Evolutionary conservation across 1,284 basidiomycete genomes (phyloP).

Genomic region (Butyriboletus appendiculatus): DNA sequence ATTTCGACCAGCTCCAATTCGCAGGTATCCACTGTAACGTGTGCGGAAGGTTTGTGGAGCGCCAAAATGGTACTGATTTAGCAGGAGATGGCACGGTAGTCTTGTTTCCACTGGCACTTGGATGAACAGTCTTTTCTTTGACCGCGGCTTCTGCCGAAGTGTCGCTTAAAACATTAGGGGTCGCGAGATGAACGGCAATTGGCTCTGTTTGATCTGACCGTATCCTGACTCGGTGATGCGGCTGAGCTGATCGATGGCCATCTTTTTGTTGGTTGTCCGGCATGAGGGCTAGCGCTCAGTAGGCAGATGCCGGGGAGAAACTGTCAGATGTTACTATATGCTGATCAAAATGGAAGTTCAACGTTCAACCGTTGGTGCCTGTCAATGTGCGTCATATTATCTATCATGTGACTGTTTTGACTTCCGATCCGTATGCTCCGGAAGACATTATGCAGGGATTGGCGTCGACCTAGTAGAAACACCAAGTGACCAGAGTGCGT

Average conservation of each 20-base stretch:
- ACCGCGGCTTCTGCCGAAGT: not conserved
- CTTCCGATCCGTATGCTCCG: too few relatives aligned
- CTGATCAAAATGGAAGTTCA: not conserved
- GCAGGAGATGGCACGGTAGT: not conserved
- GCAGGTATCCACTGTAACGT: constrained; percentile 54
- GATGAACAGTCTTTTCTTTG: constrained; percentile 1
- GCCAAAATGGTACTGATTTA: not conserved
- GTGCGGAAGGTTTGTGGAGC: constrained; percentile 21
- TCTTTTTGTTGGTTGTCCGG: constrained; percentile 2
- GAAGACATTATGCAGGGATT: too few relatives aligned
- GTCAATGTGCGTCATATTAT: too few relatives aligned
- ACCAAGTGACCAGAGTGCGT: too few relatives aligned
- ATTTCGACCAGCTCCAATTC: constrained; percentile 57
- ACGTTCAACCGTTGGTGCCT: too few relatives aligned
- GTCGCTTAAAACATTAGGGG: not conserved
- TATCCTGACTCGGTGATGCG: constrained; percentile 11
- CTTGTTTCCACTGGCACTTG: not conserved
- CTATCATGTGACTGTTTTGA: too few relatives aligned
- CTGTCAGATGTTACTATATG: not conserved
- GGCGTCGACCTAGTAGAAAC: too few relatives aligned
- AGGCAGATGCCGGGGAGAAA: not conserved
- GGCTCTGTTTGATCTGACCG: not conserved
- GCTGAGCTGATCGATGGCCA: not conserved
- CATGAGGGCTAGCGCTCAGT: constrained; percentile 5
- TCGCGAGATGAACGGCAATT: not conserved